phyloP scores from a whole-genome alignment of 805 yeast genomes.

The Yamadazyma akitaensis region DNA sequence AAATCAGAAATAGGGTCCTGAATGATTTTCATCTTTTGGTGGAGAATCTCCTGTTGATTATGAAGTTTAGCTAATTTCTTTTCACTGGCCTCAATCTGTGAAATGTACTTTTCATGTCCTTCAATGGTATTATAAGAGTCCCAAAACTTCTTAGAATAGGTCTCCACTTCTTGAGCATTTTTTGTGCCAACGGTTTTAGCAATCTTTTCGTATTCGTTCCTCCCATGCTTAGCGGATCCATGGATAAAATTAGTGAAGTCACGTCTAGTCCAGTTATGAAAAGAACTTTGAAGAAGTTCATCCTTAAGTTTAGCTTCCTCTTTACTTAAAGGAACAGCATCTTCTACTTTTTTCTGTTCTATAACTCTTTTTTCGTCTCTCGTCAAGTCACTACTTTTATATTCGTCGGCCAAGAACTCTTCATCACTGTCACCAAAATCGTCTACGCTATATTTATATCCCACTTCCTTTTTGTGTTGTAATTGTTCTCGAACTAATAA shows the following conservation, averaged over 20 bases:
- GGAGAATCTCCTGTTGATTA: conserved; percentile 54
- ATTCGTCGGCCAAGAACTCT: conserved; percentile 47
- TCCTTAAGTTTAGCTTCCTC: conserved; percentile 59
- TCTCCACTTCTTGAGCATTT: conserved; percentile 54
- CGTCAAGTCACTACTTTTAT: conserved; percentile 32
- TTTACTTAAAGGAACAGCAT: conserved; percentile 56
- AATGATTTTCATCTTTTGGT: conserved; percentile 49
- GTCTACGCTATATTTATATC: conserved; percentile 53
- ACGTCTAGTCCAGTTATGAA: conserved; percentile 67
- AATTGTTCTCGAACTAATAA: conserved; percentile 64
- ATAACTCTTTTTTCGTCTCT: conserved; percentile 37
- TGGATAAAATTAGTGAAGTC: conserved; percentile 73
- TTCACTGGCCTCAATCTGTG: conserved; percentile 73
- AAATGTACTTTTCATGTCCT: conserved; percentile 66
- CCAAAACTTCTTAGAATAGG: conserved; percentile 66
- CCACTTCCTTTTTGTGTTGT: conserved; percentile 56
- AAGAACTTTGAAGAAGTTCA: conserved; percentile 51
- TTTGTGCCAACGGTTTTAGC: conserved; percentile 56
- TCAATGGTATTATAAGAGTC: conserved; percentile 53
- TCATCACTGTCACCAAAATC: conserved; percentile 61
- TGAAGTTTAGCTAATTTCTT: conserved; percentile 55
- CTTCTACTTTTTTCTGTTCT: conserved; percentile 55
- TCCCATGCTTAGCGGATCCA: conserved; percentile 65
- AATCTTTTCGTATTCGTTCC: conserved; percentile 48
- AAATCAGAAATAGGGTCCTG: conserved; percentile 63